Evolutionary conservation across 2,329 filamentous ascomycete species (phyloP), one percentile per base, ranked within the genome.

Genomic region (Aspergillus sergii): DNA sequence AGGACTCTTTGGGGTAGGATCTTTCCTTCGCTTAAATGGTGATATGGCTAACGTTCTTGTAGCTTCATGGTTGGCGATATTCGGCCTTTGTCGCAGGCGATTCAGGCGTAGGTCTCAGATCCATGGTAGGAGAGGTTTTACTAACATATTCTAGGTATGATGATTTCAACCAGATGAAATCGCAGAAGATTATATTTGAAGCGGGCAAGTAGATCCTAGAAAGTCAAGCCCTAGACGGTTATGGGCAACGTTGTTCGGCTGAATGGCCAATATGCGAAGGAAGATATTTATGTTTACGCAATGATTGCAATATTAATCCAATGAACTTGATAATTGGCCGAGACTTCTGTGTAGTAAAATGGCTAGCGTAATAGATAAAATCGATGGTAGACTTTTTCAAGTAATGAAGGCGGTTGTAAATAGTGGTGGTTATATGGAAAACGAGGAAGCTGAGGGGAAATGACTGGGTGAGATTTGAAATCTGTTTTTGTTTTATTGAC

Each of bases 21-120:
- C n/a, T 14, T 5, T 28, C 1, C 10, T 21, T 36, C 39, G 26
- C 8, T 30, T n/a, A 19, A 60, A 45, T 39, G 48, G 36, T 32
- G 50, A 34, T 60, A 39, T 57, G 50, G 56, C 67, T 75, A 43
- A 74, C 65, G 28, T 11, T 21, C 14, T 12, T 60, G 19, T 59
- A 90, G 89, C 63, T 92, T 92, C 78, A 91, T 92, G 89, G 88
- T 88, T 58, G 86, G 90, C 60, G 88, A 90, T 68, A 85, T 91
- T 66, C 89, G 91, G 84, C 89, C 89, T 0, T 78, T 92, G 50
- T 82, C 82, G 5, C 80, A 89, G 56, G 90, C 89, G 0, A 82
- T 86, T 2, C 83, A 89, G 69, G 89, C 69, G 66, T 75, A 62
- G 70, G 72, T 65, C 16, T 39, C 10, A 5, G 6, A 12, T 7